Conservation (phyloP, 257 asterid species). For the Cordia subcordata region DNA sequence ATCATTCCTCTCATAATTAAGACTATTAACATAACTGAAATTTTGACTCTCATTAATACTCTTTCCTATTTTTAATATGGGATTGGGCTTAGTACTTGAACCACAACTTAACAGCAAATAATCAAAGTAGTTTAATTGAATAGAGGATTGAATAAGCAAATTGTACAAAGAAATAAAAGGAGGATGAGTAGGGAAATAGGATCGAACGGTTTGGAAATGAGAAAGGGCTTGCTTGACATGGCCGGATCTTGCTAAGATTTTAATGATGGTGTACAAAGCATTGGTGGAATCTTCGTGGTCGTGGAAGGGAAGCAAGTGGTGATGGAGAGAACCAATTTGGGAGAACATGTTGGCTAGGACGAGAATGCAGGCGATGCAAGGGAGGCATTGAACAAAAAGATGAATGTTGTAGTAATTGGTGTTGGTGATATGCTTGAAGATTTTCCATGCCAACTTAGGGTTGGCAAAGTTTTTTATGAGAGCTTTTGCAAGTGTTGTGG, state of each 20-base stretch:
- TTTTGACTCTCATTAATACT: too few relatives aligned
- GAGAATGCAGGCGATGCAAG: slow-evolving; percentile 59
- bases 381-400: slow-evolving; percentile 29
- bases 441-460: slow-evolving; percentile 71
- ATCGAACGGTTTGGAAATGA: slow-evolving; percentile 59
- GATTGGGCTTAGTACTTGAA: too few relatives aligned
- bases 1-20: too few relatives aligned
- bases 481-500: slow-evolving; percentile 35
- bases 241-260: slow-evolving; percentile 44
- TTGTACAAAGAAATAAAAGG: slow-evolving; percentile 61
- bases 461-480: slow-evolving; percentile 45
- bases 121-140: slow-evolving; percentile 24
- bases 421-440: slow-evolving; percentile 49
- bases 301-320: slow-evolving; percentile 34
- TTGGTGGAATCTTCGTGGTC: slow-evolving; percentile 18
- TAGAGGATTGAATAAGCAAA: slow-evolving; percentile 43
- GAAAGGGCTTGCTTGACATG: slow-evolving; percentile 42
- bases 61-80: too few relatives aligned
- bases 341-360: slow-evolving; percentile 56
- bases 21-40: too few relatives aligned
- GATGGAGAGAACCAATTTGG: slow-evolving; percentile 57
- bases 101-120: too few relatives aligned
- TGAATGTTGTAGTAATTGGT: slow-evolving; percentile 3
- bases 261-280: slow-evolving; percentile 40
- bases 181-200: slow-evolving; percentile 33